Evolutionary conservation across 1,139 yeast genomes (phyloP), one percentile per base, ranked within the genome.

Genomic region (Pichia sp.): DNA sequence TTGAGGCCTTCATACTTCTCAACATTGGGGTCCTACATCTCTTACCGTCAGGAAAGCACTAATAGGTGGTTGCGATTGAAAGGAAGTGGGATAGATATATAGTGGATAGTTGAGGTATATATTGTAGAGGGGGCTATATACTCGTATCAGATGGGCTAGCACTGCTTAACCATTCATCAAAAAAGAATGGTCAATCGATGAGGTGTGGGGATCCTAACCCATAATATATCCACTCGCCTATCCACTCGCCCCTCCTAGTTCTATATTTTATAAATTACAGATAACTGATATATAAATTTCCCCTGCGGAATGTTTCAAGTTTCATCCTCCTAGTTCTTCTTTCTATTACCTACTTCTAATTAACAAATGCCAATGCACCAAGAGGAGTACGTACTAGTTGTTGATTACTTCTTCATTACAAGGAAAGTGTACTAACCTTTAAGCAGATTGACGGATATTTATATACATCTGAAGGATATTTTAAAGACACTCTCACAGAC

Each of bases 381-480:
- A 40, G 49, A 47, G 21, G 49, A 47, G 49, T 47, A 47, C 22
- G 49, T 40, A 19, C 22, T 25, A 34, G 18, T 23, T n/a, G 19
- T n/a, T 19, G 21, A 19, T 41, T 18, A 16, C 21, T 26, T 22
- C 19, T 30, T 13, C 16, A 13, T 26, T 31, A 12, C 28, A 39
- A 40, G 16, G 22, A 13, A 12, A 34, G 37, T 26, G 16, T 47
- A 47, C 49, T 47, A 47, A 47, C 49, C 41, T 19, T 34, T 13
- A 36, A 16, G 16, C 19, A 48, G 51, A 43, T 28, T 48, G 25
- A 46, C 52, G 22, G 49, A 49, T n/a, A 49, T 49, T n/a, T 46
- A 49, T 22, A 46, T 49, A 26, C 52, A 51, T 41, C 46, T 51
- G 13, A 40, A 48, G 30, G 48, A 48, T 51, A 46, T 44, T 21